Base-by-base conservation (phyloP, 805 yeast genomes). In the Starmerella ratchasimensis region DNA sequence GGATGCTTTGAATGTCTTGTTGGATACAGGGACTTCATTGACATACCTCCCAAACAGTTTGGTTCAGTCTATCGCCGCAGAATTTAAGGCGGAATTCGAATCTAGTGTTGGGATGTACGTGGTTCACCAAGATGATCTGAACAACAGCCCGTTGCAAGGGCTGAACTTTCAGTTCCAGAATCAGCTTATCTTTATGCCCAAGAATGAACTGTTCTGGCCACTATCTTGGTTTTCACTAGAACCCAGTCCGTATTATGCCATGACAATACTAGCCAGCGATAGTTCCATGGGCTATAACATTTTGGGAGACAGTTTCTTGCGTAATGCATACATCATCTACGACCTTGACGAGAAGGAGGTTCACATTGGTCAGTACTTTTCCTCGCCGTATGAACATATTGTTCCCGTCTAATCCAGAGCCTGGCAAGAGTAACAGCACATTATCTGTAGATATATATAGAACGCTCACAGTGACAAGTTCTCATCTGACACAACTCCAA, bases 21-120 rank as follows among this genome's bases (percentile, higher is more conserved):
- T 73, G 27, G 81, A 75, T 51, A 66, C 76, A 1, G 77, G 80
- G 13, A 64, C 78, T 3, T 64, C 77, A 3, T 52, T 69, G 9
- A 57, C 66, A 25, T 70, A 69, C 47, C 57, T 73, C 33, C 77
- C 79, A 2, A 22, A 42, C 1, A 41, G 40, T 5, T 41, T 63
- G 17, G 59, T 59, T 3, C 22, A 41, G 8, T 42, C 53, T 7
- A 48, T 69, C 19, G 65, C 61, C 4, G 35, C 35, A 5, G 46
- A 55, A 11, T 52, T 69, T 29, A 63, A 61, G 7, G 69, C 72
- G 4, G 31, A 43, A 4, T 73, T 60, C 46, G 62, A 63, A 20
- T 30, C 42, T 5, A 34, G 46, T 13, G 45, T 59, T 9, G 69
- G 64, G 2, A 61, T 63, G 36, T 74, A 69, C 52, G 41, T 56